Percentiles rank a stretch among this genome's conserved stretches.
These are phyloP conservation scores for Tolypocladium ophioglossoides DNA, from an alignment of 2,329 filamentous ascomycete species.

Conservation along the genomic window DNA sequence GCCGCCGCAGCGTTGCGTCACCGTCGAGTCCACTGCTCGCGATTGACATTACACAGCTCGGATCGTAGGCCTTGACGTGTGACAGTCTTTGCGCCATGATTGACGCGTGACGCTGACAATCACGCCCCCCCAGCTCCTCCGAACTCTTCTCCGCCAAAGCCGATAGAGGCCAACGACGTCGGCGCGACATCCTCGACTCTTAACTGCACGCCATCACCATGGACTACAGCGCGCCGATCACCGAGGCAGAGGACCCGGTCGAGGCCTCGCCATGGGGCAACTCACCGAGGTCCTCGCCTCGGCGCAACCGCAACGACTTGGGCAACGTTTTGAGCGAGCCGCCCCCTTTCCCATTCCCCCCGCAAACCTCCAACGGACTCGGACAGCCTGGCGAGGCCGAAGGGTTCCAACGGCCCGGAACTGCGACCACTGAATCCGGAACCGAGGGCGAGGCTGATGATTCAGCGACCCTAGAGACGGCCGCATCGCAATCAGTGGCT, in stretches of 20 bases:
- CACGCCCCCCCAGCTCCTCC: background rate
- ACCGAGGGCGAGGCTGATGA: constrained; percentile 28
- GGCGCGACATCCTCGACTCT: constrained; percentile 7
- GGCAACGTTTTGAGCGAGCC: constrained; percentile 27
- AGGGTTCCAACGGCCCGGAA: constrained; percentile 33
- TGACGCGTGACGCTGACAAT: background rate
- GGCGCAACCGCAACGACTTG: constrained; percentile 33
- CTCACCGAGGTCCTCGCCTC: constrained; percentile 40
- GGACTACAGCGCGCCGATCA: constrained; percentile 48
- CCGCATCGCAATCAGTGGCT: constrained; percentile 4
- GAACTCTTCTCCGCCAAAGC: background rate
- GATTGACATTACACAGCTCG: background rate
- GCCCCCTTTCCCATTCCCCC: constrained; percentile 33
- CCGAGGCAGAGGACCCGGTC: constrained; percentile 41
- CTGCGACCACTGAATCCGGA: constrained; percentile 34
- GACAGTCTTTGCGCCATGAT: constrained; percentile 3
- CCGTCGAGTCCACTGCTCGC: background rate
- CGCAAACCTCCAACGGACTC: constrained; percentile 33
- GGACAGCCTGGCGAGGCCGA: constrained; percentile 24
- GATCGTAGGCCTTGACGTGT: background rate
- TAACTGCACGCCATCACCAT: constrained; percentile 23
- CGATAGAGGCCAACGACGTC: constrained; percentile 7
- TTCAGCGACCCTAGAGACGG: constrained; percentile 13
- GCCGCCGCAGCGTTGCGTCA: background rate
- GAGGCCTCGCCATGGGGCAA: constrained; percentile 47